Evolutionary conservation across 495 filamentous ascomycete genomes (phyloP), one percentile per base, ranked within the genome.

Genomic region (Margaritispora aquatica): DNA sequence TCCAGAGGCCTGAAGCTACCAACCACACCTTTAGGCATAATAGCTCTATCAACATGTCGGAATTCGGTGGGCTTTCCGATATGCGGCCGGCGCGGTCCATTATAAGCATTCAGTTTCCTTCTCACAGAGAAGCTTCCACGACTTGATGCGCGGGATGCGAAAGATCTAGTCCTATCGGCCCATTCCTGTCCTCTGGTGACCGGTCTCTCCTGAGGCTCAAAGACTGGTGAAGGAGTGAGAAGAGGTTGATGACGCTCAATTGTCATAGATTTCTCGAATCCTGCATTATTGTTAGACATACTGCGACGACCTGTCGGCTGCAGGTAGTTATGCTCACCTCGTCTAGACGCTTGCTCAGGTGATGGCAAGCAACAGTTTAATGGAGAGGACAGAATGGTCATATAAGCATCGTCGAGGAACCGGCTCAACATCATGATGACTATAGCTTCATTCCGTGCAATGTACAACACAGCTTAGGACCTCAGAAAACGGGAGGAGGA

Each of bases 1-100:
- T 93, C 83, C 36, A 94, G 75, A 11, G 88, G 88, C 34, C 80
- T 79, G 70, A 90, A 90, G 17, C 77, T 70, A 22, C 69, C 63
- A 38, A 71, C 71, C 38, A 44, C 17, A 15, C 38, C 38, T 41
- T 68, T 72, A 27, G 70, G 61, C 41, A 56, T 59, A 26, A 70
- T 62, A 26, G 72, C 68, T 29, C 70, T 69, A 24, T 77, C 69
- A 1, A 84, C 75, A 60, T 72, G 68, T 58, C 76, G 69, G 59
- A 84, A 84, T 48, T 84, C 77, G 3, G 77, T 73, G 1, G 83
- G 82, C 15, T 71, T 74, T 10, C 81, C 71, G 46, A 84, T 84
- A 26, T 69, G 73, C 51, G 79, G 72, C 51, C 74, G 66, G 58
- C 69, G 68, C 24, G 71, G 61, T 54, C 57, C 60, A 62, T 64